Evolutionary conservation across 2,329 filamentous ascomycete genomes (phyloP), one percentile per base, ranked within the genome.

Genomic region (Aspergillus sp.): DNA sequence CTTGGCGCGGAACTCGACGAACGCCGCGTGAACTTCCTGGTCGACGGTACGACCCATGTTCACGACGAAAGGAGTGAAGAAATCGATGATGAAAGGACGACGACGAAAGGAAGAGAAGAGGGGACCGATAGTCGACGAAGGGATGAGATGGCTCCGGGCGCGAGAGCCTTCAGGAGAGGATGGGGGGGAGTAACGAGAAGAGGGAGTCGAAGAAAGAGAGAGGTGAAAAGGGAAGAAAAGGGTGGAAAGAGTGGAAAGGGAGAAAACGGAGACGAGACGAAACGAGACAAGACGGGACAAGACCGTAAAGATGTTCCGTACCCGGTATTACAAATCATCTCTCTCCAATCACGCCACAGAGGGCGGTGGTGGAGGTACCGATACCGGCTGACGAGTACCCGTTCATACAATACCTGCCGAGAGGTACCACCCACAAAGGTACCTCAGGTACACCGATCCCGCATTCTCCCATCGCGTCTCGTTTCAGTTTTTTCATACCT

Each of bases 1-100:
- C 71, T 78, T 79, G 69, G 76, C 76, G 65, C 76, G 74, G 66
- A 79, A 79, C 68, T 79, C 76, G 66, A 79, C 76, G 64, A 78
- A 79, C 57, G 76, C 76, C 58, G 75, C 75, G 67, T 79, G 76
- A 56, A 79, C 76, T 61, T 78, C 76, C 64, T 77, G 75, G 68
- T 79, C 76, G 63, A 78, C 75, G 41, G 76, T 78, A 52, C 76
- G 74, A 65, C 76, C 76, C 76, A 79, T 79, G 56, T 59, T 70
- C 63, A 62, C 52, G 58, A 63, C 48, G 59, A 55, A 61, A 60
- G 59, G 54, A 43, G 50, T 48, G 52, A 59, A 60, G 53, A 59
- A 62, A 55, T 61, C 55, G 60, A 63, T 60, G 54, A 51, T 61
- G 59, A 30, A 53, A 51, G 40, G 55, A 45, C 50, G 55, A 54